Conservation (phyloP, 257 asterid species). For the Primulina huaijiensis region DNA sequence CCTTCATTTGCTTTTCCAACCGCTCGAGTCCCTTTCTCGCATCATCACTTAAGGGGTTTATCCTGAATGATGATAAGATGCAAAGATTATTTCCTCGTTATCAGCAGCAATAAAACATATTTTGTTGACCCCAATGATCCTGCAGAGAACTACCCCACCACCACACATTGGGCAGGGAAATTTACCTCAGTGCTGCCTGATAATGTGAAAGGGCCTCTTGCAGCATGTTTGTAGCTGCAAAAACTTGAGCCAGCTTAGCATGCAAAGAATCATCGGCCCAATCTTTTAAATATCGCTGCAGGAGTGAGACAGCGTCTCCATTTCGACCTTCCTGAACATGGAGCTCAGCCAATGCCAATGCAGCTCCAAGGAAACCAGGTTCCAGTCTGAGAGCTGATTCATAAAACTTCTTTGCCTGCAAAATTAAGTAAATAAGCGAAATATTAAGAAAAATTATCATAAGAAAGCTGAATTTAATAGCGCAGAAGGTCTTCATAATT, state of each 20-base stretch:
- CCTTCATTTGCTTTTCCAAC: conserved; percentile 97
- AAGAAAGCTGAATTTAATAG: background rate
- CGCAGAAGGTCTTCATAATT: background rate
- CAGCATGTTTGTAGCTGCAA: conserved; percentile 86
- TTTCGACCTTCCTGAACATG: conserved; percentile 91
- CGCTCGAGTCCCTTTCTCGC: conserved; percentile 91
- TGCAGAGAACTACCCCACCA: background rate
- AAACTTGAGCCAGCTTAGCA: conserved; percentile 94
- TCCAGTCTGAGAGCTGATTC: conserved; percentile 97
- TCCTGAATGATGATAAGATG: conserved; percentile 42
- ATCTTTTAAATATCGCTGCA: conserved; percentile 79
- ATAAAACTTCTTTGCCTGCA: conserved; percentile 89
- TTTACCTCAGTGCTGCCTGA: conserved; percentile 87
- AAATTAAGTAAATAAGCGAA: background rate
- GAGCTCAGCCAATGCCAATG: conserved; percentile 96
- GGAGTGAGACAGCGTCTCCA: conserved; percentile 84
- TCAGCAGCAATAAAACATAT: conserved; percentile 3
- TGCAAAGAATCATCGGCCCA: conserved; percentile 97
- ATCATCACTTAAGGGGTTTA: conserved; percentile 81
- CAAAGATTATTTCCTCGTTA: background rate
- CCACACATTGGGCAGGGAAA: conserved; percentile 1
- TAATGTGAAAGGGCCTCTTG: conserved; percentile 91
- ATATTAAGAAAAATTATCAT: background rate
- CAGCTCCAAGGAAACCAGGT: conserved; percentile 97
- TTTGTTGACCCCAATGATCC: background rate